A percentile compares a stretch with the other conserved stretches of the same genome.
Evolutionary conservation across 192 early-diverging fungal species (phyloP).

Genomic region (Linnemannia exigua): DNA sequence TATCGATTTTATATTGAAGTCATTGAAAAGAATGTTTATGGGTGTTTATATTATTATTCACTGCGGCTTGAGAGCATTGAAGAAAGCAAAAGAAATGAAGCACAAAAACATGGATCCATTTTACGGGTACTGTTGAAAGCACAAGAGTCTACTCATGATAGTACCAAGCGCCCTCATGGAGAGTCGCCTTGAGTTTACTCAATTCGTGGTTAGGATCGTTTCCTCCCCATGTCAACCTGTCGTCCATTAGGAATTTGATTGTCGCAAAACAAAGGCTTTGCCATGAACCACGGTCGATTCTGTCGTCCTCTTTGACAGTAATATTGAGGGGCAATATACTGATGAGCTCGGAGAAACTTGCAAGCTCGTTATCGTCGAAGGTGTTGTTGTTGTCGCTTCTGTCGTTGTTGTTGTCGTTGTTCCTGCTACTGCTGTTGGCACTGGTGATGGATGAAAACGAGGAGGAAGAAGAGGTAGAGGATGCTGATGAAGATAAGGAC

Average conservation of each 20-base stretch:
- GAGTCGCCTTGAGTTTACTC: constrained; percentile 9
- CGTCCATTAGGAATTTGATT: constrained; percentile 26
- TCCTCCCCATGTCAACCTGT: constrained; percentile 28
- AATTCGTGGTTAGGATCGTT: constrained; percentile 21
- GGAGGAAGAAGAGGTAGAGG: not conserved
- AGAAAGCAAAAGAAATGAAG: too few relatives aligned
- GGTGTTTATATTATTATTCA: too few relatives aligned
- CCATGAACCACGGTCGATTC: constrained; percentile 20
- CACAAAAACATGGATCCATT: not conserved
- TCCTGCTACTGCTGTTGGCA: not conserved
- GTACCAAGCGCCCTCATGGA: constrained; percentile 1
- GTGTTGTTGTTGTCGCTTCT: not conserved
- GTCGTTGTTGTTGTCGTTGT: not conserved
- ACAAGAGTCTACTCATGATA: constrained; percentile 19
- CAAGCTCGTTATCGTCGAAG: not conserved
- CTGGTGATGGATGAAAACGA: not conserved
- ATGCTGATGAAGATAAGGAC: not conserved
- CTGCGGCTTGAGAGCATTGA: too few relatives aligned
- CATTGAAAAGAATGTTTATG: too few relatives aligned
- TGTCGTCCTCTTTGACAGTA: not conserved
- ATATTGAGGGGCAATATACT: not conserved
- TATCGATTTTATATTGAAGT: too few relatives aligned
- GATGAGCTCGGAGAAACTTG: not conserved
- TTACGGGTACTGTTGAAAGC: too few relatives aligned
- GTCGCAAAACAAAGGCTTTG: constrained; percentile 23